A percentile compares a stretch with the other conserved stretches of the same genome.
Conservation (phyloP, 805 yeast genomes). For the Sugiyamaella floridensis region DNA sequence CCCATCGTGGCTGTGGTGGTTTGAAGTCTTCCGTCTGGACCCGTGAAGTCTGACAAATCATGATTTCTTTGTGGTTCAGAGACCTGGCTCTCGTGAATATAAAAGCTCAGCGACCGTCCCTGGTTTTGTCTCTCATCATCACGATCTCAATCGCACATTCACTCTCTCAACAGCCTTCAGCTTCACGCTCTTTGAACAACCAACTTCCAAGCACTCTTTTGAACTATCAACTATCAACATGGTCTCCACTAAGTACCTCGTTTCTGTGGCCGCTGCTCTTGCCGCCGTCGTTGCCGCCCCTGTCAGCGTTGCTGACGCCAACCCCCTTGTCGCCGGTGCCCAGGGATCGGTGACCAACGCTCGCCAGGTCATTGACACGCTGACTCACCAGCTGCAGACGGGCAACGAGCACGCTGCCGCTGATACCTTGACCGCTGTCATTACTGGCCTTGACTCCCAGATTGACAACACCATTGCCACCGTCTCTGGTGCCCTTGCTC, state of each 20-base stretch:
- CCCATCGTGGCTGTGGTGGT: too few species aligned
- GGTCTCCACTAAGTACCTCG: background rate
- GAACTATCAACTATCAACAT: background rate
- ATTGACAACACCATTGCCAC: constrained; percentile 24
- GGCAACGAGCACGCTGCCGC: constrained; percentile 7
- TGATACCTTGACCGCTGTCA: constrained; percentile 11
- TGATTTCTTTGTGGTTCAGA: too few species aligned
- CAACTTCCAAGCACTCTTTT: background rate
- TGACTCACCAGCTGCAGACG: constrained; percentile 1
- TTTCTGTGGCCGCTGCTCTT: constrained; percentile 1
- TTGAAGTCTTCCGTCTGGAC: too few species aligned
- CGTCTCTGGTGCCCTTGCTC: constrained; percentile 15
- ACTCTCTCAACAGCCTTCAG: background rate
- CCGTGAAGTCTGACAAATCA: too few species aligned
- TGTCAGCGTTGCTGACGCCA: background rate
- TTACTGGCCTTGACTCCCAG: constrained; percentile 29
- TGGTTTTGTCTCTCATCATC: too few species aligned
- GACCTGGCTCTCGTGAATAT: too few species aligned
- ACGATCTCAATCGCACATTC: background rate
- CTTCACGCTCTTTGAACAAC: background rate
- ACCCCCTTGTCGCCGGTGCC: constrained; percentile 1
- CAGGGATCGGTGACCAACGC: constrained; percentile 3
- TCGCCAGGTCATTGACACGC: constrained; percentile 1
- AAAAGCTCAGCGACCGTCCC: too few species aligned
- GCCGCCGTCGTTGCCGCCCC: background rate